Base-by-base conservation (phyloP, 441 rosid genomes). In the Theobroma grandiflorum region DNA sequence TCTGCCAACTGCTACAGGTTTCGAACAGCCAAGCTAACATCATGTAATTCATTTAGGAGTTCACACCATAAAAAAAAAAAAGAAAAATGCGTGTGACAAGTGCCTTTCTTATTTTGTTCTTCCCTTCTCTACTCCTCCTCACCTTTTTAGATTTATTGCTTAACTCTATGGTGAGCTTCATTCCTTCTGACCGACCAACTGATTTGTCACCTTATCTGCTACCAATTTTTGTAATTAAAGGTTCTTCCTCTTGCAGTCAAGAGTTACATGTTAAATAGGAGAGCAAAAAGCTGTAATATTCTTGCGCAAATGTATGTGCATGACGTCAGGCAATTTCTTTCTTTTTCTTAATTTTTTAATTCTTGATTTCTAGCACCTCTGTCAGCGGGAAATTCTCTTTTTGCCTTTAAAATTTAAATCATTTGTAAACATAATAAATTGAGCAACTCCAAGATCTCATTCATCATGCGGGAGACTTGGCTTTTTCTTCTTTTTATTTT, bases 1-100 rank as follows among this genome's bases (percentile, higher is more conserved):
- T 80, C 87, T 81, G 67, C 70, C 79, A 61, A 72, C 58, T 78
- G 75, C 87, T 31, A 82, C 91, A 37, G 84, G 84, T 68, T 85
- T 81, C 68, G 85, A 86, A 55, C 90, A 82, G 74, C 82, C 88
- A 33, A 85, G 85, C 84, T 88, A 82, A 90, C 79, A 8, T 61
- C 55, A 69, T 43, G 58, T 78, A 76, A 80, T 63, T 42, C 8
- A 14, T 47, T 69, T 82, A 84, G 85, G 84, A 85, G 59, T 76
- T 79, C 69, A 83, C 81, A 78, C 74, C 83, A 82, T 68, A 76
- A 55, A 74, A 73, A 62, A 47, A 45, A 8, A 43, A 73, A 62
- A 47, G 7, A 8, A 43, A 45, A 55, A 55, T 78, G 82, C 74
- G 64, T 78, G 67, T 78, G 38, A 65, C 75, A 61, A 79, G 15